phyloP scores from a whole-genome alignment of 129 eudicot species.

The Flaveria ramosissima region DNA sequence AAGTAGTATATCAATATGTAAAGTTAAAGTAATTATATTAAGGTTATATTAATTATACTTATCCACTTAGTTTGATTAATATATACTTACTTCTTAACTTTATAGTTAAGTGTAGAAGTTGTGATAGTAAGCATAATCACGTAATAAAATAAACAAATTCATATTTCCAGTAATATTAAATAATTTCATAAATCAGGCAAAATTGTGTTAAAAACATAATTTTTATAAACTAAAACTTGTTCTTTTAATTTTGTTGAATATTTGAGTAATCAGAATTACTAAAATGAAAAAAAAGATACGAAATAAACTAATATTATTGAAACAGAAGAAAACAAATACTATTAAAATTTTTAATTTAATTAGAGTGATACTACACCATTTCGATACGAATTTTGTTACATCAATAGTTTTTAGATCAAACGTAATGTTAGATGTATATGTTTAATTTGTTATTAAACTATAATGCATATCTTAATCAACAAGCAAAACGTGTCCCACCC shows the following conservation, averaged over 20 bases:
- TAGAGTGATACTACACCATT: too few species aligned
- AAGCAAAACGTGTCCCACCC: conserved; percentile 23
- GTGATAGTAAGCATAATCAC: neutral
- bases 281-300: too few species aligned
- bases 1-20: too few species aligned
- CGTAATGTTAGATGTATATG: neutral
- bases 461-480: neutral
- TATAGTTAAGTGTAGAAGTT: neutral
- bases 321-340: too few species aligned
- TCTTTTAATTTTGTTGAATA: neutral
- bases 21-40: too few species aligned
- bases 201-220: neutral
- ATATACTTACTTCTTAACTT: neutral
- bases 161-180: neutral
- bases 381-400: too few species aligned
- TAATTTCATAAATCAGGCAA: neutral
- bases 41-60: neutral
- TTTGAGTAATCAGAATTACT: neutral
- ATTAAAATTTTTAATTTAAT: too few species aligned
- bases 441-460: too few species aligned
- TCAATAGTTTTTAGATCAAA: neutral
- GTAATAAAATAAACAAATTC: neutral
- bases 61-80: neutral
- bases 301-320: too few species aligned
- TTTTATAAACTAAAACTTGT: neutral